phyloP scores from a whole-genome alignment of 129 eudicot genomes.

The Flaveria brownii region DNA sequence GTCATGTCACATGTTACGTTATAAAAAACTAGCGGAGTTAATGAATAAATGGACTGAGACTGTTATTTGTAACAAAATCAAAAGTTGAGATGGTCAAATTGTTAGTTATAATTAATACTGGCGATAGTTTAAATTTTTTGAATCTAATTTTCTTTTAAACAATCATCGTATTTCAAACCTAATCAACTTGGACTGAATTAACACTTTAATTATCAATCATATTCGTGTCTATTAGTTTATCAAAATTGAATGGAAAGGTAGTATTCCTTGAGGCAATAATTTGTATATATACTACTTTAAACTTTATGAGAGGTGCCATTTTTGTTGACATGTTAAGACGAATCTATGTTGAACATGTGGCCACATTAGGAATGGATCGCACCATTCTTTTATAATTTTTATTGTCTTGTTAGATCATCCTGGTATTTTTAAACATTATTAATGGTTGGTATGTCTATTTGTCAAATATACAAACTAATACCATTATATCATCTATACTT shows the following conservation, averaged over 20 bases:
- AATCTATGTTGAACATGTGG: background rate
- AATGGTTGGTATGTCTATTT: background rate
- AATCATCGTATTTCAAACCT: too few species aligned
- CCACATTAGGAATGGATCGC: background rate
- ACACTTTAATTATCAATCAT: background rate
- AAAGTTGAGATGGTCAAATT: too few species aligned
- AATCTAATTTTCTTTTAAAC: too few species aligned
- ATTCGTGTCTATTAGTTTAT: background rate
- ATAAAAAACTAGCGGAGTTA: too few species aligned
- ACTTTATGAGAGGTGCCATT: background rate
- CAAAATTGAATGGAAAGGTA: background rate
- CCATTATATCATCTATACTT: too few species aligned
- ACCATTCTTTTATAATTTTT: background rate
- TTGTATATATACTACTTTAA: background rate
- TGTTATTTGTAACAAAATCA: too few species aligned
- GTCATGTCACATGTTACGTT: too few species aligned
- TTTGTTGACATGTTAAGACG: background rate
- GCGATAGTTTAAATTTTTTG: too few species aligned
- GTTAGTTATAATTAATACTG: too few species aligned
- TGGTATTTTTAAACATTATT: background rate
- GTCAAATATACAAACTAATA: background rate
- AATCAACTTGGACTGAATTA: too few species aligned
- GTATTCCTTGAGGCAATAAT: background rate
- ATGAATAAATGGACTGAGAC: too few species aligned
- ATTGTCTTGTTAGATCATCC: background rate